phyloP scores from a whole-genome alignment of 306 rosid genomes.

The Lathyrus tuberosus region DNA sequence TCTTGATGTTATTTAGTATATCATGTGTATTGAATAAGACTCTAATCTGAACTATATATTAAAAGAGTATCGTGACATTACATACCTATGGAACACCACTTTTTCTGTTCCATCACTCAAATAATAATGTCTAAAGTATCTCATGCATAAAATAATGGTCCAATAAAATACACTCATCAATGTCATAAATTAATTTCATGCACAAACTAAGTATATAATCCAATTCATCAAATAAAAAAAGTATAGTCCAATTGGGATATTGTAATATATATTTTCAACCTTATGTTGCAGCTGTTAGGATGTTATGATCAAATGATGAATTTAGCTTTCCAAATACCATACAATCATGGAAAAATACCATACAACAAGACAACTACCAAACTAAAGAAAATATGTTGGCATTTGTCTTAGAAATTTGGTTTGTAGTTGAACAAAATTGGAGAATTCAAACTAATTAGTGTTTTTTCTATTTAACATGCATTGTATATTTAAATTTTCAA shows the following conservation, averaged over 20 bases:
- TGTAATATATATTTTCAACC: slow-evolving; percentile 43
- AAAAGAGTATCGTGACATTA: slow-evolving; percentile 7
- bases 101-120: too few relatives aligned
- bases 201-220: slow-evolving; percentile 38
- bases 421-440: slow-evolving; percentile 27
- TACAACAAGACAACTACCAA: slow-evolving; percentile 51
- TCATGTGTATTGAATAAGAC: slow-evolving; percentile 27
- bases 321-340: slow-evolving; percentile 48
- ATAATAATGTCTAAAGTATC: too few relatives aligned
- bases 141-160: too few relatives aligned
- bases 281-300: slow-evolving; percentile 59
- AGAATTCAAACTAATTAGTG: slow-evolving; percentile 19
- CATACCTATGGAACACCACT: too few relatives aligned
- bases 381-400: slow-evolving; percentile 39
- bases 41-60: slow-evolving; percentile 10
- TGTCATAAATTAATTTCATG: slow-evolving; percentile 47
- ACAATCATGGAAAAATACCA: slow-evolving; percentile 41
- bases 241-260: slow-evolving; percentile 40
- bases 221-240: slow-evolving; percentile 14
- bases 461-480: slow-evolving; percentile 32
- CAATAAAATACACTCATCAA: slow-evolving; percentile 40
- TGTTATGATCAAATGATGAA: slow-evolving; percentile 59
- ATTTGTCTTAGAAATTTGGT: slow-evolving; percentile 22
- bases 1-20: slow-evolving; percentile 14
- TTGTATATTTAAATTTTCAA: too few relatives aligned